These are phyloP conservation scores for Penicillium roqueforti DNA, from an alignment of 495 filamentous ascomycete genomes.

Conservation along the genomic window DNA sequence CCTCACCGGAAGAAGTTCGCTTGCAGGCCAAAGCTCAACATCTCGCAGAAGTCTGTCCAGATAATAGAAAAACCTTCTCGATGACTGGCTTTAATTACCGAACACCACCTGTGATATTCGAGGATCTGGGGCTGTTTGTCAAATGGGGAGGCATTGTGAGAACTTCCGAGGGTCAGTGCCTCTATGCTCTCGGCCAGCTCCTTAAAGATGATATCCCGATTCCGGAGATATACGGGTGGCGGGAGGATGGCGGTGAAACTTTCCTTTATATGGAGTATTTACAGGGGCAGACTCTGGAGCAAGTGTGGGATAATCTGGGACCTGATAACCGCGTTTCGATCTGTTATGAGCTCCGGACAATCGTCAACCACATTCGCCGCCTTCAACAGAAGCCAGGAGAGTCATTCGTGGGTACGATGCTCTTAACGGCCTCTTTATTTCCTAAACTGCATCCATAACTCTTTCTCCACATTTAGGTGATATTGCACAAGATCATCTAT, in stretches of 20 bases:
- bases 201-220: conserved; percentile 24
- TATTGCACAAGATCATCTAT: conserved; percentile 19
- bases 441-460: conserved; percentile 4
- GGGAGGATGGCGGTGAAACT: conserved; percentile 16
- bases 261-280: conserved; percentile 30
- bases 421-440: conserved; percentile 2
- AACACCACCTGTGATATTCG: conserved; percentile 33
- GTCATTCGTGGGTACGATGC: conserved; percentile 21
- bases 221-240: conserved; percentile 29
- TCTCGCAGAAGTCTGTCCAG: conserved; percentile 15
- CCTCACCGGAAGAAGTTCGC: conserved; percentile 20
- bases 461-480: conserved; percentile 15
- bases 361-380: conserved; percentile 23
- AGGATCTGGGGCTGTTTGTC: conserved; percentile 40
- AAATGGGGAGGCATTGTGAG: conserved; percentile 39
- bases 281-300: conserved; percentile 20
- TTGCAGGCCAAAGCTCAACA: conserved; percentile 17
- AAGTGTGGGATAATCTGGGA: conserved; percentile 24
- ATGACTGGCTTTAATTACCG: conserved; percentile 11
- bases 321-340: conserved; percentile 21
- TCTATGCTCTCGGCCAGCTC: conserved; percentile 20
- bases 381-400: conserved; percentile 26
- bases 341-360: conserved; percentile 25
- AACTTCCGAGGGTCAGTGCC: conserved; percentile 24
- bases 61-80: conserved; percentile 10